phyloP scores from a whole-genome alignment of 208 protist genomes.

The Endotrypanum monterogeii region DNA sequence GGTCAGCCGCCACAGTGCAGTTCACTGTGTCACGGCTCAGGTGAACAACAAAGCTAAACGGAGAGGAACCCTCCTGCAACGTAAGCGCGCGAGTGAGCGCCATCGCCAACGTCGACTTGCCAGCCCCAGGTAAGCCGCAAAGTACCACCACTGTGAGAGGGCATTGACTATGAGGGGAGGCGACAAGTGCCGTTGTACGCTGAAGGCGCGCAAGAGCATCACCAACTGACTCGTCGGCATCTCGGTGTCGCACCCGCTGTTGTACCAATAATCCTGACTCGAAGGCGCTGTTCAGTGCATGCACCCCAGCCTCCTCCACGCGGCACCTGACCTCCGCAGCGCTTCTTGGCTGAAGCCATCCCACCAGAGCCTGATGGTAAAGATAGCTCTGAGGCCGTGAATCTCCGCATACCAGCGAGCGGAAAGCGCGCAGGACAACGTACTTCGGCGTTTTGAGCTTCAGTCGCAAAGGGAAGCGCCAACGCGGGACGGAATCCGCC shows the following conservation, averaged over 20 bases:
- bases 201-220: constrained; percentile 46
- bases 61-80: constrained; percentile 6
- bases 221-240: constrained; percentile 36
- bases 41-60: constrained; percentile 47
- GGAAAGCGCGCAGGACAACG: constrained; percentile 74
- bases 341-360: constrained; percentile 38
- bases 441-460: constrained; percentile 87
- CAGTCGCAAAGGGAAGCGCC: constrained; percentile 62
- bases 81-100: constrained; percentile 19
- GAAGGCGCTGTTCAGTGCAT: constrained; percentile 43
- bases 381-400: constrained; percentile 38
- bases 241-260: constrained; percentile 38
- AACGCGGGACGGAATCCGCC: constrained; percentile 13
- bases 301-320: constrained; percentile 39
- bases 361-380: constrained; percentile 57
- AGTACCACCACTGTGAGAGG: constrained; percentile 62
- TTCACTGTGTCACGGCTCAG: constrained; percentile 65
- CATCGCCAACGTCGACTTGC: constrained; percentile 63
- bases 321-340: constrained; percentile 4
- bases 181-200: constrained; percentile 30
- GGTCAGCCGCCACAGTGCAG: constrained; percentile 27
- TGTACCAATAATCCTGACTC: constrained; percentile 29
- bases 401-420: constrained; percentile 65
- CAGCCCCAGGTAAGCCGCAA: constrained; percentile 69
- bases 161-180: constrained; percentile 12